phyloP scores from a whole-genome alignment of 257 asterid genomes.

The Nicotiana noctiflora region DNA sequence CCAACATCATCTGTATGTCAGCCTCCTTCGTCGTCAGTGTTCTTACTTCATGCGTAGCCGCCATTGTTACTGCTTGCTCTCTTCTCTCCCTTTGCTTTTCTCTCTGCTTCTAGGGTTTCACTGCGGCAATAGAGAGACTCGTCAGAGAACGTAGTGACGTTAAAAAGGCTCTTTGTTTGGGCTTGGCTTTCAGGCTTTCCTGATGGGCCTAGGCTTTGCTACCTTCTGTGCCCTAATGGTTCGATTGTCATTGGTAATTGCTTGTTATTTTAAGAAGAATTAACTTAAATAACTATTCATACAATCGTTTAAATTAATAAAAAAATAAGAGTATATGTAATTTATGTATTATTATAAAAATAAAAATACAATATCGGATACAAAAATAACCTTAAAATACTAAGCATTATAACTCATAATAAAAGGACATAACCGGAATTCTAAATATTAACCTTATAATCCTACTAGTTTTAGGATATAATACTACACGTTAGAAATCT shows the following conservation, averaged over 20 bases:
- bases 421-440: too few species aligned
- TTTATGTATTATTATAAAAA: too few species aligned
- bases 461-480: too few species aligned
- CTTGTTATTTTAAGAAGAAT: too few species aligned
- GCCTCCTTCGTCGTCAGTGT: conserved; percentile 5
- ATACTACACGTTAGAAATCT: too few species aligned
- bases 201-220: background rate
- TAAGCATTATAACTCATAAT: too few species aligned
- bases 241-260: background rate
- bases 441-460: too few species aligned
- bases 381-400: too few species aligned
- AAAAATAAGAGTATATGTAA: too few species aligned
- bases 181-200: background rate
- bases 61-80: background rate
- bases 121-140: background rate
- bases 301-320: too few species aligned
- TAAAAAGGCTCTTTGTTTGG: background rate
- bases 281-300: too few species aligned
- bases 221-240: background rate
- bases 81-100: background rate
- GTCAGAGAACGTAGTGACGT: background rate
- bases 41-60: background rate
- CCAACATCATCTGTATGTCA: conserved; percentile 7
- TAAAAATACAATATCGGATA: too few species aligned
- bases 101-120: conserved; percentile 6